These are phyloP conservation scores for Calocera cornea DNA, from an alignment of 768 basidiomycete species.

Conservation along the genomic window DNA sequence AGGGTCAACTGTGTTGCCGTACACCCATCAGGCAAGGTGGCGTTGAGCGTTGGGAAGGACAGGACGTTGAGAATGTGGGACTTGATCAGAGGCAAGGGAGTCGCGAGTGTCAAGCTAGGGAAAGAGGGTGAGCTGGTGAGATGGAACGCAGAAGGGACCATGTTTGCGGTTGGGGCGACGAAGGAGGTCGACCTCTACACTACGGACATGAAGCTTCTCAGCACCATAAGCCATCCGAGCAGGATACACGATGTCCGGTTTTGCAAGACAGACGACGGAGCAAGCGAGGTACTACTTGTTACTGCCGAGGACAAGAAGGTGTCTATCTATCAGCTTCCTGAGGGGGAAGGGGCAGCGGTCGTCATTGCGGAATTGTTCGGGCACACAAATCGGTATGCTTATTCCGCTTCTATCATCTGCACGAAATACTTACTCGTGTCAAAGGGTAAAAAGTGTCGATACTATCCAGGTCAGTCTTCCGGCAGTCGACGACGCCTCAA, in stretches of 20 bases:
- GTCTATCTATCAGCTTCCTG: constrained; percentile 53
- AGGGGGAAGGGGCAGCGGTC: constrained; percentile 32
- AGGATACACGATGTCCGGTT: constrained; percentile 79
- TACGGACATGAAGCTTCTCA: constrained; percentile 69
- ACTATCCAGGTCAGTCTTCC: constrained; percentile 50
- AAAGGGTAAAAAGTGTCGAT: constrained; percentile 70
- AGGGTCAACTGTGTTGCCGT: constrained; percentile 81
- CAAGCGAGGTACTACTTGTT: constrained; percentile 60
- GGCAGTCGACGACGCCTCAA: constrained; percentile 15
- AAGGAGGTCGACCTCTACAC: constrained; percentile 70
- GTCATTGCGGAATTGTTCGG: constrained; percentile 65
- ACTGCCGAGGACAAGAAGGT: constrained; percentile 85
- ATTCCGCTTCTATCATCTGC: neutral
- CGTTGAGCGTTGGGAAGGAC: constrained; percentile 82
- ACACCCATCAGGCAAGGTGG: constrained; percentile 86
- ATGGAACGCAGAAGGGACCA: constrained; percentile 65
- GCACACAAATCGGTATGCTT: constrained; percentile 68
- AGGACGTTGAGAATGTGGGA: constrained; percentile 95
- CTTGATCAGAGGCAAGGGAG: constrained; percentile 84
- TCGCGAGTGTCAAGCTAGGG: constrained; percentile 77
- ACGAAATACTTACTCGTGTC: neutral
- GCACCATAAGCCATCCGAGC: constrained; percentile 60
- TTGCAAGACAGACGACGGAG: constrained; percentile 31
- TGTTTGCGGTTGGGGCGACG: constrained; percentile 68
- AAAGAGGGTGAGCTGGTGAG: constrained; percentile 89